Evolutionary conservation across 1,284 basidiomycete species (phyloP), one percentile per base, ranked within the genome.

Genomic region (Ganoderma sinense): DNA sequence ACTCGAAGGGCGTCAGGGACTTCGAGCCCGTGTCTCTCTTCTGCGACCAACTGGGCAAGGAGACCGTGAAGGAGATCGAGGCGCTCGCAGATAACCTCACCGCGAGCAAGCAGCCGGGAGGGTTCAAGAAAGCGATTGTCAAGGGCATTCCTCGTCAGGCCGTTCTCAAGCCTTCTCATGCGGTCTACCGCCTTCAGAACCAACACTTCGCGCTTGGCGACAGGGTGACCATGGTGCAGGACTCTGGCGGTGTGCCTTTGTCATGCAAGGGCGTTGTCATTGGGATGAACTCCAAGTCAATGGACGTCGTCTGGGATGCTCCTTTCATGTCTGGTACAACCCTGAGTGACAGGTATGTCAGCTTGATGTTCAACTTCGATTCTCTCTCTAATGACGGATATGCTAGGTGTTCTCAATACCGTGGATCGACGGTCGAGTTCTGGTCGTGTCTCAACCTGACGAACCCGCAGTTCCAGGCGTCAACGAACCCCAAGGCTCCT

Each of bases 221-320:
- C 81, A 89, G 98, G 16, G 97, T 99, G 48, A 93, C 94, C 36
- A 97, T 97, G 92, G 96, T 98, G 1, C 92, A 95, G 74, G 97
- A 99, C 80, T 91, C 94, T 0, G 97, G 97, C n/a, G 91, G 92
- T 31, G 96, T 99, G 0, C 97, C 97, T 0, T 85, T 99, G 13
- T 91, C 92, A 2, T 93, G 94, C 67, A 97, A 97, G 80, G 98
- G 98, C 53, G 95, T 97, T 11, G 96, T 99, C 20, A 89, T 99
- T 65, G 96, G 97, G 5, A 84, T 99, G 76, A 94, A 91, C 75
- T 84, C 91, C 14, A 94, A 93, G 77, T 91, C 92, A 13, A 93
- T 99, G 86, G 98, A 99, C 79, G 92, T 99, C n/a, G 89, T 98
- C 0, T 99, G 98, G 92, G 98, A 99, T 80, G 91, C 93, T 26